These are phyloP conservation scores for Colletotrichum sp. DNA, from an alignment of 2,329 filamentous ascomycete species.

Conservation along the genomic window DNA sequence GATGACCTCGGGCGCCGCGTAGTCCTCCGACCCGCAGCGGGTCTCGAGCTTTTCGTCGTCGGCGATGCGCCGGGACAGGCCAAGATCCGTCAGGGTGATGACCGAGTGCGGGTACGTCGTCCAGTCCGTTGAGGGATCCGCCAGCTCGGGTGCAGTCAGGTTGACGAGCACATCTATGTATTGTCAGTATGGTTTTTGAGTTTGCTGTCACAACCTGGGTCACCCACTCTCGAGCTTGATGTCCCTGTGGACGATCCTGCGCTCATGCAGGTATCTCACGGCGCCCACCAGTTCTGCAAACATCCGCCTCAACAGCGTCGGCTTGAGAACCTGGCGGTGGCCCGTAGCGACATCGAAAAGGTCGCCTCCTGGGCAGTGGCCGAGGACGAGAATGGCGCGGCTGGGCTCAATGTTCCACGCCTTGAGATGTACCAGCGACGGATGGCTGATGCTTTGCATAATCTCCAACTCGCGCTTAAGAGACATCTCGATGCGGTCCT, in stretches of 20 bases:
- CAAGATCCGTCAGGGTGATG: constrained; percentile 88
- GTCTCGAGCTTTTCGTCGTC: constrained; percentile 91
- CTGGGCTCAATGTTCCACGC: constrained; percentile 87
- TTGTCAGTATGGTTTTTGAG: constrained; percentile 5
- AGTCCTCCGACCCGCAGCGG: constrained; percentile 94
- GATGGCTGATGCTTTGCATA: constrained; percentile 85
- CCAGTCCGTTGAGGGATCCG: constrained; percentile 70
- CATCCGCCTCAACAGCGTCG: constrained; percentile 78
- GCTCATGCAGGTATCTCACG: constrained; percentile 82
- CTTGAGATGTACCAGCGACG: constrained; percentile 88
- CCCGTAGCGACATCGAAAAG: constrained; percentile 89
- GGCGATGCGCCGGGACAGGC: constrained; percentile 84
- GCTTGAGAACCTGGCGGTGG: constrained; percentile 70
- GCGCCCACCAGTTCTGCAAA: constrained; percentile 90
- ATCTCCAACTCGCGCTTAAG: constrained; percentile 95
- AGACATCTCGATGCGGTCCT: constrained; percentile 91
- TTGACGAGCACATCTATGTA: constrained; percentile 86
- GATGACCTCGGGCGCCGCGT: constrained; percentile 94
- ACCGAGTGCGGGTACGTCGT: constrained; percentile 80
- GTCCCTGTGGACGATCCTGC: constrained; percentile 92
- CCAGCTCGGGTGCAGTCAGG: constrained; percentile 70
- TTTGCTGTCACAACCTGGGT: not conserved
- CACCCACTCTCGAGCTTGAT: constrained; percentile 92
- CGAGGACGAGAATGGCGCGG: constrained; percentile 83
- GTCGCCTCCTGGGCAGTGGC: constrained; percentile 93